Conservation (phyloP, 1,284 basidiomycete species). For the Volvariella surrecta region DNA sequence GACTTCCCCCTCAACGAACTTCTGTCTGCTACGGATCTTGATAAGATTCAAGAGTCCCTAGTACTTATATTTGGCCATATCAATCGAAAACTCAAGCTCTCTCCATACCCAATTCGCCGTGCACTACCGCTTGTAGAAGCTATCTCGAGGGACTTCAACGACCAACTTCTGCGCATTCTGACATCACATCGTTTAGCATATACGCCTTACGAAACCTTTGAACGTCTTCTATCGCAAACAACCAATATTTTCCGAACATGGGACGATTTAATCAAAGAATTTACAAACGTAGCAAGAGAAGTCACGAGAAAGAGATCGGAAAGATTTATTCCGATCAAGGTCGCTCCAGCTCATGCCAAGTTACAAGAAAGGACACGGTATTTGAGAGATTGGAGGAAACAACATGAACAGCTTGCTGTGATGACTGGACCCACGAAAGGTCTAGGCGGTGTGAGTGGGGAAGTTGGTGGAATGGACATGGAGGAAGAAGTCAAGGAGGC, state of each 20-base stretch:
- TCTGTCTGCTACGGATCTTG: slow-evolving; percentile 90
- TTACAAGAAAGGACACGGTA: slow-evolving; percentile 87
- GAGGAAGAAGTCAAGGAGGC: slow-evolving; percentile 94
- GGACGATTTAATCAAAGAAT: slow-evolving; percentile 98
- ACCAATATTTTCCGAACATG: slow-evolving; percentile 86
- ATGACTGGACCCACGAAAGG: slow-evolving; percentile 96
- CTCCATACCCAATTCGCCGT: slow-evolving; percentile 93
- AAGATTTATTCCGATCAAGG: slow-evolving; percentile 97
- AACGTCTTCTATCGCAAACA: slow-evolving; percentile 72
- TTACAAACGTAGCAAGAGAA: slow-evolving; percentile 95
- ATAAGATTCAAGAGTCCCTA: slow-evolving; percentile 88
- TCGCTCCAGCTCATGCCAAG: slow-evolving; percentile 85
- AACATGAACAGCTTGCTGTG: slow-evolving; percentile 94
- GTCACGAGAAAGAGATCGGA: slow-evolving; percentile 88
- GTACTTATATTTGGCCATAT: slow-evolving; percentile 88
- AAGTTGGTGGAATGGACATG: slow-evolving; percentile 88
- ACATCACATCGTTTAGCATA: slow-evolving; percentile 88
- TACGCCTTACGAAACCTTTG: slow-evolving; percentile 91
- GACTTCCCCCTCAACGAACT: slow-evolving; percentile 98
- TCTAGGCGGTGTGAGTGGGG: slow-evolving; percentile 45
- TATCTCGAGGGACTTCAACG: slow-evolving; percentile 95
- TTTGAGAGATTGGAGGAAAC: slow-evolving; percentile 88
- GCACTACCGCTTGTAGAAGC: slow-evolving; percentile 96
- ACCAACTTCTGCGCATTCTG: slow-evolving; percentile 87
- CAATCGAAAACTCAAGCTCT: slow-evolving; percentile 92